phyloP scores from a whole-genome alignment of 169 alveolate genomes.

The Plasmodium gaboni region DNA sequence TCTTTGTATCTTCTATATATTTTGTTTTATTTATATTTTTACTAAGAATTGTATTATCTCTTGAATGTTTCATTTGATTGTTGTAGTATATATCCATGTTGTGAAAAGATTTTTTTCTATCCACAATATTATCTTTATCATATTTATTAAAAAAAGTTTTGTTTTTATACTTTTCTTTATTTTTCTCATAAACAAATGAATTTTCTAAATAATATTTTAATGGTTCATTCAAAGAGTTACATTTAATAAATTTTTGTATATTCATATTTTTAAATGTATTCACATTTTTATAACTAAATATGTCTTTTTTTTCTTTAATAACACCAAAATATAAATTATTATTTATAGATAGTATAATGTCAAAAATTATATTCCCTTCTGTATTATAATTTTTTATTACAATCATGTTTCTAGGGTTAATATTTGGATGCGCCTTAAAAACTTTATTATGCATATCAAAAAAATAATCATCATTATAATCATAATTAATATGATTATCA shows the following conservation, averaged over 20 bases:
- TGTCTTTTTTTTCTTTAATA: background rate
- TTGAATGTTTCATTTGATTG: too few relatives aligned
- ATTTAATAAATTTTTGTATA: constrained; percentile 21
- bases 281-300: background rate
- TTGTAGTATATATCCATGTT: too few relatives aligned
- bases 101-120: too few relatives aligned
- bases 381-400: constrained; percentile 38
- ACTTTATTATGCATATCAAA: constrained; percentile 12
- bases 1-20: background rate
- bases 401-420: constrained; percentile 26
- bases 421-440: background rate
- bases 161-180: background rate
- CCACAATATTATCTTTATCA: background rate
- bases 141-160: background rate
- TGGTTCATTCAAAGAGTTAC: background rate
- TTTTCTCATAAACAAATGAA: constrained; percentile 7
- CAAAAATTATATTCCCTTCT: constrained; percentile 3
- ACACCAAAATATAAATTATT: constrained; percentile 11
- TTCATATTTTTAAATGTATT: constrained; percentile 5
- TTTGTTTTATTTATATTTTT: background rate
- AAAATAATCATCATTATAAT: too few relatives aligned
- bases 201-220: constrained; percentile 21
- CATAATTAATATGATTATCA: too few relatives aligned
- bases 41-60: too few relatives aligned
- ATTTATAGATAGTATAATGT: constrained; percentile 31